Base-by-base conservation (phyloP, 768 basidiomycete genomes). In the Lentinula raphanica region DNA sequence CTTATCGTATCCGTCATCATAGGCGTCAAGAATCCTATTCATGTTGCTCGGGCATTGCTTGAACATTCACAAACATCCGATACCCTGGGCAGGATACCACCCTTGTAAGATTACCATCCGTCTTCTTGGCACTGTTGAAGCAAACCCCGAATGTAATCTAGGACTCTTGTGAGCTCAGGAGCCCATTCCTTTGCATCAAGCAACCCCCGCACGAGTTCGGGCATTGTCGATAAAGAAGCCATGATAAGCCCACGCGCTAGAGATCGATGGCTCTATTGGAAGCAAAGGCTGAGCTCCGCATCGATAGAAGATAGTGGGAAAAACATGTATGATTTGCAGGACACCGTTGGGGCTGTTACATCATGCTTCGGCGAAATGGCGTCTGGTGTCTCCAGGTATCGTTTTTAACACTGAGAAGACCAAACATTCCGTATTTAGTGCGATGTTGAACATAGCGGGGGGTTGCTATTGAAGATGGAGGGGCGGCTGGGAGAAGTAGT, bases 261-360 rank as follows among this genome's bases (percentile, higher is more conserved):
- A 21, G 64, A 67, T 21, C 79, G 82, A 32, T 92, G 88, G 90
- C 60, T 65, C 50, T 75, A 71, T 54, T 92, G 91, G 91, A 82
- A 72, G 65, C 62, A 60, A 13, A 71, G 75, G 12, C 73, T 86
- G 21, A 69, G 73, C 21, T 36, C 38, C 42, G 19, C 35, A 7
- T 21, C 25, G 3, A 50, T 56, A 11, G 60, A 54, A 15, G 28
- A 58, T 3, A 54, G 59, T 9, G 38, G 42, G 12, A 56, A 32
- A 42, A 61, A 32, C 58, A 59, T 69, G 63, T 62, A 65, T 59
- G 72, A 71, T 60, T 74, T 84, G 55, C 87, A 91, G 65, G 91
- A 93, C 67, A 93, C 91, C 0, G 91, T 93, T 5, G 91, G 91
- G 15, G 90, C 89, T n/a, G 76, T 90, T 35, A 83, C 75, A 13